Conservation (phyloP, 192 early-diverging fungal genomes). For the Coemansia sp. region DNA sequence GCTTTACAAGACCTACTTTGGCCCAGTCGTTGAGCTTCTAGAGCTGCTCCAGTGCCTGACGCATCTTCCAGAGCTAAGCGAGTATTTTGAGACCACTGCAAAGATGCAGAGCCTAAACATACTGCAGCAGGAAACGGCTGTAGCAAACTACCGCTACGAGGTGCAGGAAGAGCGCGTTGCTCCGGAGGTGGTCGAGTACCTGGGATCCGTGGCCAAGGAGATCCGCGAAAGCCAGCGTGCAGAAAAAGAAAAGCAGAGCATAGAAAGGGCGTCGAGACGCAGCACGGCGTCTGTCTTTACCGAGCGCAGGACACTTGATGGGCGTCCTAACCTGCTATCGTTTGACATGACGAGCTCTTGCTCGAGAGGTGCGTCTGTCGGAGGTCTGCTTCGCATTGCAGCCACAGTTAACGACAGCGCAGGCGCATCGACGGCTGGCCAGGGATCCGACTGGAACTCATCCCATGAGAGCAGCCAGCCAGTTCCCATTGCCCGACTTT, state of each 20-base stretch:
- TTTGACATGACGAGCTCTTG: slow-evolving; percentile 28
- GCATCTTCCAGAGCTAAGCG: slow-evolving; percentile 68
- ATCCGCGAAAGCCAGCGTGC: slow-evolving; percentile 57
- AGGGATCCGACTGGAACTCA: not conserved
- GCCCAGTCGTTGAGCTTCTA: slow-evolving; percentile 76
- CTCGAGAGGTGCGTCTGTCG: slow-evolving; percentile 19
- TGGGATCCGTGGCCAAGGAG: slow-evolving; percentile 72
- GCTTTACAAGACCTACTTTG: slow-evolving; percentile 40
- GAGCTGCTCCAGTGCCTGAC: slow-evolving; percentile 83
- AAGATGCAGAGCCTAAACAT: slow-evolving; percentile 69
- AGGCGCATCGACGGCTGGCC: not conserved
- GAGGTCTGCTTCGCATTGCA: slow-evolving; percentile 33
- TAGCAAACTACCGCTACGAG: slow-evolving; percentile 86
- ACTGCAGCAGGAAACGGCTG: slow-evolving; percentile 70
- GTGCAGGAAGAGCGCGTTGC: slow-evolving; percentile 74
- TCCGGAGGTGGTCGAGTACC: slow-evolving; percentile 75
- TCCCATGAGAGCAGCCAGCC: slow-evolving; percentile 4
- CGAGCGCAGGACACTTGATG: slow-evolving; percentile 49
- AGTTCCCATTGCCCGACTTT: slow-evolving; percentile 17
- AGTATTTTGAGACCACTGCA: slow-evolving; percentile 73
- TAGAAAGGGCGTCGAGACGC: slow-evolving; percentile 37
- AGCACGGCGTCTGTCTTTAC: slow-evolving; percentile 44
- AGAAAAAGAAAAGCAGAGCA: slow-evolving; percentile 39
- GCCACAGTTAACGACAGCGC: not conserved
- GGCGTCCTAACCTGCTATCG: slow-evolving; percentile 48